These are phyloP conservation scores for Alnus rubra DNA, from an alignment of 306 rosid species.

Conservation along the genomic window DNA sequence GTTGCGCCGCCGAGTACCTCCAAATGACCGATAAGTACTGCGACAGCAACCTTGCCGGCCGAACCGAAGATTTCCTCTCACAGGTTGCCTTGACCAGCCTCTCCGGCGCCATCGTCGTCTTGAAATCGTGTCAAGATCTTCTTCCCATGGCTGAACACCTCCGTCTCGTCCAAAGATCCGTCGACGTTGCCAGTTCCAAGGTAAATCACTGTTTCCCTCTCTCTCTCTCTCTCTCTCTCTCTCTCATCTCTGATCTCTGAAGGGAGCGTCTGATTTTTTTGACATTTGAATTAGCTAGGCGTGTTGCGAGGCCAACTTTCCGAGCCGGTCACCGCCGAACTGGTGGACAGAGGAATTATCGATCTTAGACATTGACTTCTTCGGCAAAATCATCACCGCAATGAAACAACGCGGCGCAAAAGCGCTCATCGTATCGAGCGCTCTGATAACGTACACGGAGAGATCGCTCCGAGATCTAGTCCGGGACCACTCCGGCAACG, in stretches of 20 bases:
- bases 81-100: constrained; percentile 69
- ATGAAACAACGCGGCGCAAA: constrained; percentile 68
- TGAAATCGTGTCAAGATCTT: constrained; percentile 61
- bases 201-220: not conserved
- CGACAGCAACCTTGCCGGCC: constrained; percentile 62
- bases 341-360: constrained; percentile 96
- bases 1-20: constrained; percentile 79
- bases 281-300: constrained; percentile 22
- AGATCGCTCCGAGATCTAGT: constrained; percentile 73
- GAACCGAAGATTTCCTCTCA: constrained; percentile 70
- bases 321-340: constrained; percentile 72
- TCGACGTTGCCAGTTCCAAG: constrained; percentile 52
- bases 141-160: constrained; percentile 57
- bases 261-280: not conserved
- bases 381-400: constrained; percentile 52
- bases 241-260: not conserved
- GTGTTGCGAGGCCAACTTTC: constrained; percentile 68
- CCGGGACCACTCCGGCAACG: constrained; percentile 73
- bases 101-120: constrained; percentile 55
- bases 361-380: constrained; percentile 48
- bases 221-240: not conserved
- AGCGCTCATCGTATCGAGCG: constrained; percentile 49
- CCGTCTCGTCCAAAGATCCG: constrained; percentile 51
- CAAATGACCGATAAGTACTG: constrained; percentile 76
- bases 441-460: constrained; percentile 71